These are phyloP conservation scores for Kluyveromyces sp. DNA, from an alignment of 1,139 yeast genomes.

Conservation along the genomic window DNA sequence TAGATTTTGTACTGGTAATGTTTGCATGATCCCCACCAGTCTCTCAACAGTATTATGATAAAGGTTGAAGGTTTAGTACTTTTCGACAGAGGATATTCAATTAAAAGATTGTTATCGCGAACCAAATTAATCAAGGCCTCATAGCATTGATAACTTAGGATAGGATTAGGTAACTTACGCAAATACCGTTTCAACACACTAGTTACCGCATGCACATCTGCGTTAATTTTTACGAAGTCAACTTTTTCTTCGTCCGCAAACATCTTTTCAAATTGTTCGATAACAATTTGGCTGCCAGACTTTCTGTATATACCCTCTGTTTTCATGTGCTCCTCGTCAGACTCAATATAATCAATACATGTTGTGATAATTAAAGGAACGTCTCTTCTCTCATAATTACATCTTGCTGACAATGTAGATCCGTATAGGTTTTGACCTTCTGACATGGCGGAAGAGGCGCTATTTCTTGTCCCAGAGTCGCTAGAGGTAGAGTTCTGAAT, in stretches of 20 bases:
- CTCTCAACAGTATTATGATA: conserved; percentile 25
- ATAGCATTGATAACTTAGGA: conserved; percentile 63
- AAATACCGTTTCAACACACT: conserved; percentile 82
- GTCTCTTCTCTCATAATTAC: conserved; percentile 48
- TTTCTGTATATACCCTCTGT: conserved; percentile 86
- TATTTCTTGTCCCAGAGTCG: background rate
- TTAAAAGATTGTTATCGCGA: conserved; percentile 26
- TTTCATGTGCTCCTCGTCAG: conserved; percentile 47
- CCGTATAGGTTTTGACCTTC: conserved; percentile 19
- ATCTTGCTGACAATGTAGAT: conserved; percentile 46
- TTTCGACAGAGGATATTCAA: conserved; percentile 12
- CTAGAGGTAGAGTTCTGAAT: conserved; percentile 7
- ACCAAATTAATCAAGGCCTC: conserved; percentile 53
- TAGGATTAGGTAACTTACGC: conserved; percentile 76
- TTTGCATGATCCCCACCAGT: conserved; percentile 32
- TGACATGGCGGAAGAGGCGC: background rate
- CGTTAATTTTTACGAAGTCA: conserved; percentile 29
- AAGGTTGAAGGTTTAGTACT: conserved; percentile 4
- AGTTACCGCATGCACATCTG: conserved; percentile 82
- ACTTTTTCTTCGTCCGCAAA: conserved; percentile 29
- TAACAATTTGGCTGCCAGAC: conserved; percentile 68
- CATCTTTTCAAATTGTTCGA: conserved; percentile 29
- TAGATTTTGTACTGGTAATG: conserved; percentile 63
- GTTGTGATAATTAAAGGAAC: conserved; percentile 67
- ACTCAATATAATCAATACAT: conserved; percentile 75